Base-by-base conservation (phyloP, 176 grass and related monocot species). In the Cocos nucifera region DNA sequence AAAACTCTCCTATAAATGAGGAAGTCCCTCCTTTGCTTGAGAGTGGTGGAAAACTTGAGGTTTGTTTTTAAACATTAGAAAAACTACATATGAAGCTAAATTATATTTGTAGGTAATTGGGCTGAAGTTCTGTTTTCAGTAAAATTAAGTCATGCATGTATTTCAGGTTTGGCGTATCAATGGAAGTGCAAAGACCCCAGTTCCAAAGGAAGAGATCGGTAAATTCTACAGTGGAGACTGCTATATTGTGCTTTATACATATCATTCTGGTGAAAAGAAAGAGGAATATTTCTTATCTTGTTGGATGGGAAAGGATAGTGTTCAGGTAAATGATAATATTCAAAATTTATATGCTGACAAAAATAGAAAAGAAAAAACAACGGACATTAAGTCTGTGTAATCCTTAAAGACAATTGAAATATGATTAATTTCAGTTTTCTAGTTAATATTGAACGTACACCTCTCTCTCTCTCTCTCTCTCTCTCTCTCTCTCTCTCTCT, bases 1-100 rank as follows among this genome's bases (percentile, higher is more conserved):
- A 90, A 75, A 68, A 21, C 55, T 60, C 78, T 73, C 86, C 78
- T 67, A 69, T 85, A 49, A 82, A 79, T 21, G 92, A 96, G 80
- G 92, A 90, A 83, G 83, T 96, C 87, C 92, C 92, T 79, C 92
- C 92, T 77, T 82, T 96, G 83, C 92, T 96, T 49, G 92, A 96
- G 77, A 67, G 80, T 57, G 60, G 77, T 66, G 92, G 92, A 79
- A 96, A 90, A 82, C 80, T 96, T 2, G 86, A 96, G 87, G 92
- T 96, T 76, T 55, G 53, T 49, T 72, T 83, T 63, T 70, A 9
- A 53, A 70, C 23, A 72, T 70, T 78, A 35, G 19, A 49, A 21
- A 61, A 61, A 22, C 50, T 70, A 0, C 18, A 69, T 67, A 62
- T 63, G n/a, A 63, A n/a, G 18, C 39, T 71, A 50, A 22, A 44